A percentile compares a stretch with the other conserved stretches of the same genome.
These are phyloP conservation scores for Paramarasmius palmivorus DNA, from an alignment of 1,284 basidiomycete genomes.

Conservation along the genomic window DNA sequence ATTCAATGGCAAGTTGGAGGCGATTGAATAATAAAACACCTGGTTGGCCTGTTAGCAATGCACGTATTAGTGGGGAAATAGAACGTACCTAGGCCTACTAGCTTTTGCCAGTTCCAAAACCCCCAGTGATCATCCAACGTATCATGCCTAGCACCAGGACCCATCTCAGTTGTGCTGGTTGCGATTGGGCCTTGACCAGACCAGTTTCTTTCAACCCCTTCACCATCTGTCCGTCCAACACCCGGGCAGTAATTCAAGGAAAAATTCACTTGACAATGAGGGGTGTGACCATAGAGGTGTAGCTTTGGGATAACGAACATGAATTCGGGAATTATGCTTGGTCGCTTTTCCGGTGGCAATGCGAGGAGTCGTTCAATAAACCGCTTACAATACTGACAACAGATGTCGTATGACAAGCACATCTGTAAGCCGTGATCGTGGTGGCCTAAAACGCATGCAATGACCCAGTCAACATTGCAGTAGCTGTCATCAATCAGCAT, in stretches of 20 bases:
- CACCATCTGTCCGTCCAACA: constrained; percentile 27
- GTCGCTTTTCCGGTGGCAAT: constrained; percentile 11
- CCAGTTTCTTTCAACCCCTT: constrained; percentile 28
- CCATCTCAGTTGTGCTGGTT: constrained; percentile 26
- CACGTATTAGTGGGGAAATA: neutral
- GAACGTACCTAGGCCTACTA: constrained; percentile 6
- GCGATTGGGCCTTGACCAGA: constrained; percentile 10
- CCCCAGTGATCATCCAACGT: constrained; percentile 28
- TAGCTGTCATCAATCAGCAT: constrained; percentile 19
- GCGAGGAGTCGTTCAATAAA: constrained; percentile 12
- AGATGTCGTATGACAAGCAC: constrained; percentile 25
- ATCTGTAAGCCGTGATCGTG: neutral
- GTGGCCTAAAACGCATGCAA: constrained; percentile 15
- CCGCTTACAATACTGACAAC: constrained; percentile 23
- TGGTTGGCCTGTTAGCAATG: neutral
- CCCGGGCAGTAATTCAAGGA: constrained; percentile 23
- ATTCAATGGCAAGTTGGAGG: neutral
- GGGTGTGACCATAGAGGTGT: constrained; percentile 26
- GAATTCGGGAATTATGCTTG: neutral
- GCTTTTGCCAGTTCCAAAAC: constrained; percentile 30
- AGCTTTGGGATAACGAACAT: constrained; percentile 23
- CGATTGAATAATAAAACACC: neutral
- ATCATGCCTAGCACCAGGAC: constrained; percentile 23
- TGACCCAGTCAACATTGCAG: constrained; percentile 27
- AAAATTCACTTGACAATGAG: constrained; percentile 19